A percentile compares a stretch with the other conserved stretches of the same genome.
Conservation (phyloP, 202 grass and related monocot genomes). For the Brachypodium distachyon region DNA sequence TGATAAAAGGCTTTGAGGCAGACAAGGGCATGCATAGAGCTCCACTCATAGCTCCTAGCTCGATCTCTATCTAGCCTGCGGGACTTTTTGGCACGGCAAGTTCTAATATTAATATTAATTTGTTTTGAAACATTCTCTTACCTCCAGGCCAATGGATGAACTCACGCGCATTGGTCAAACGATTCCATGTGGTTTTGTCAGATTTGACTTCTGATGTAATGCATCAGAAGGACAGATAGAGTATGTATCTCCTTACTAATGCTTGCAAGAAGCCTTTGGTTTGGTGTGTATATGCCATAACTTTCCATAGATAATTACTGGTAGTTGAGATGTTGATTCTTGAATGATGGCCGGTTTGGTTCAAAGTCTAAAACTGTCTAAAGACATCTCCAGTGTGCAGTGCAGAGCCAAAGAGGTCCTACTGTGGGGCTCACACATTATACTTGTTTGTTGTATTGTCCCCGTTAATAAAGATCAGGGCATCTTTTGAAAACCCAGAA, state of each 20-base stretch:
- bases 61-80: slow-evolving; percentile 5
- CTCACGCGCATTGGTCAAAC: slow-evolving; percentile 1
- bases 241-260: neutral
- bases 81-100: neutral
- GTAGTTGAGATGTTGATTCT: neutral
- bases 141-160: neutral
- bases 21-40: no score
- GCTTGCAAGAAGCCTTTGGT: neutral
- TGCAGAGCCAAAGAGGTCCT: no score
- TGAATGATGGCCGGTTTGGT: neutral
- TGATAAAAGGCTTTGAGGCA: slow-evolving; percentile 22
- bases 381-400: no score
- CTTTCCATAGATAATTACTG: neutral
- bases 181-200: neutral
- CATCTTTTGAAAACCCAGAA: no score
- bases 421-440: no score
- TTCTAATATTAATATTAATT: no score
- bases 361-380: neutral
- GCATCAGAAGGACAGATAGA: neutral
- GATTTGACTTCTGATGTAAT: neutral
- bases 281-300: neutral
- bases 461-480: no score
- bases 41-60: slow-evolving; percentile 29
- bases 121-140: neutral
- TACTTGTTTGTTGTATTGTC: no score